phyloP scores from a whole-genome alignment of 2,329 filamentous ascomycete species.

The Fusarium penzigii region DNA sequence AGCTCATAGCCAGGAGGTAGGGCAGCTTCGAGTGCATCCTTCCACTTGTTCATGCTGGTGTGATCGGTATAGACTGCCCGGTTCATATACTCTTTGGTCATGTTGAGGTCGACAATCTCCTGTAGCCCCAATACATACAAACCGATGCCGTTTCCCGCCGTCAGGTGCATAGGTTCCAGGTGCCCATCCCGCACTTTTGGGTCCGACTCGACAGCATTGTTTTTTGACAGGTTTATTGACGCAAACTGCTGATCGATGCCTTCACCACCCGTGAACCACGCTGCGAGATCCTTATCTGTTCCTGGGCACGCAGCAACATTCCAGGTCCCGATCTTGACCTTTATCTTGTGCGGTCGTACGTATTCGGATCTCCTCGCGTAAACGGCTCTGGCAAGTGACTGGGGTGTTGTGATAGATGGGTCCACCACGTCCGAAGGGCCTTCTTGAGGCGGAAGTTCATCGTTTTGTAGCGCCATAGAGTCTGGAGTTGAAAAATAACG shows the following conservation, averaged over 20 bases:
- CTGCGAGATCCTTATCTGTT: conserved; percentile 82
- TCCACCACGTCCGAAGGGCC: conserved; percentile 46
- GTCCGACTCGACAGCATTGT: conserved; percentile 36
- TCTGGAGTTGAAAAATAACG: conserved; percentile 11
- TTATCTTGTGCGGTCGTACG: conserved; percentile 70
- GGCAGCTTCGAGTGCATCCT: conserved; percentile 69
- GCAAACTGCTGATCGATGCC: conserved; percentile 67
- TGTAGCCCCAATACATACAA: conserved; percentile 90
- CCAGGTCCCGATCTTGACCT: conserved; percentile 92
- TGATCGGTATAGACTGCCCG: conserved; percentile 69
- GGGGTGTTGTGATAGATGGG: conserved; percentile 45
- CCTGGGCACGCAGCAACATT: conserved; percentile 86
- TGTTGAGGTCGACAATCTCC: conserved; percentile 85
- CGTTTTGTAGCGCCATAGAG: conserved; percentile 30
- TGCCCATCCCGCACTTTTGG: conserved; percentile 37
- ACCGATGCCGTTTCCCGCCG: conserved; percentile 70
- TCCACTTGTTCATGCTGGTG: conserved; percentile 74
- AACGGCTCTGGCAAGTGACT: conserved; percentile 65
- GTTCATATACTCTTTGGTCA: conserved; percentile 75
- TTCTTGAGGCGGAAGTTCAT: conserved; percentile 35
- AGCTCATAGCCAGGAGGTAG: conserved; percentile 77
- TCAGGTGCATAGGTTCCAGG: conserved; percentile 42
- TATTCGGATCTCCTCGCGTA: conserved; percentile 78
- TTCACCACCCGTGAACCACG: conserved; percentile 83
- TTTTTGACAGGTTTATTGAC: conserved; percentile 49